Evolutionary conservation across 2,329 filamentous ascomycete species (phyloP).

Genomic region (Aureobasidium uvarum): DNA sequence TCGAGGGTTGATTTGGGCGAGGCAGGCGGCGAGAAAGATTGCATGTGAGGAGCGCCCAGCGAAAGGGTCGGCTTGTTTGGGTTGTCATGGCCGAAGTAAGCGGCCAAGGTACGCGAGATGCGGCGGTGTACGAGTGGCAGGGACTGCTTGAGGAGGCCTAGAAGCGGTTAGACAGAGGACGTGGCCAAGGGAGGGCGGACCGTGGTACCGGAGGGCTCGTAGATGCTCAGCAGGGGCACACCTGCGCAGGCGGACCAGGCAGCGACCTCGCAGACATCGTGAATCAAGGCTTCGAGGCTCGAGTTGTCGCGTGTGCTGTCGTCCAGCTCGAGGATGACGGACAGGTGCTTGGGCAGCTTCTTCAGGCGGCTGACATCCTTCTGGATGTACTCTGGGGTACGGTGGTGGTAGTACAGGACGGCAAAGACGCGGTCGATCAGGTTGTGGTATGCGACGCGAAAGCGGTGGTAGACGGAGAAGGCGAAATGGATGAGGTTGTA

Average conservation of each 20-base stretch:
- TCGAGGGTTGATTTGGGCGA: conserved; percentile 41
- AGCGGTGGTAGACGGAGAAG: conserved; percentile 84
- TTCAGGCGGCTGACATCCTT: conserved; percentile 75
- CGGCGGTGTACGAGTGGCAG: conserved; percentile 79
- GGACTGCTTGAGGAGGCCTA: conserved; percentile 85
- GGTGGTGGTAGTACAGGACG: conserved; percentile 91
- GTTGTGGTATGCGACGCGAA: conserved; percentile 75
- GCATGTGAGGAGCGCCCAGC: conserved; percentile 68
- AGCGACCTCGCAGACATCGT: conserved; percentile 86
- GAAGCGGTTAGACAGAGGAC: conserved; percentile 16
- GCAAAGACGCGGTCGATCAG: conserved; percentile 75
- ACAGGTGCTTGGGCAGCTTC: conserved; percentile 79
- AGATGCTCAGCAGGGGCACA: conserved; percentile 83
- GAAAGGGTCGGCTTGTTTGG: conserved; percentile 67
- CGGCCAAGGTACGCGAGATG: conserved; percentile 73
- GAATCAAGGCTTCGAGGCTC: conserved; percentile 77
- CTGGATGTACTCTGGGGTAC: conserved; percentile 87
- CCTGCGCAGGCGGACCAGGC: conserved; percentile 92
- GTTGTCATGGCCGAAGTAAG: conserved; percentile 73
- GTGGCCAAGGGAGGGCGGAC: conserved; percentile 11
- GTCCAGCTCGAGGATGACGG: conserved; percentile 76
- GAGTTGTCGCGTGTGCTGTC: conserved; percentile 66
- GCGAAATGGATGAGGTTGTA: conserved; percentile 72
- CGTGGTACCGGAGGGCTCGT: conserved; percentile 78
- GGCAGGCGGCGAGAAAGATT: conserved; percentile 54